Conservation (phyloP, 495 filamentous ascomycete species). For the Pyronema omphalodes region DNA sequence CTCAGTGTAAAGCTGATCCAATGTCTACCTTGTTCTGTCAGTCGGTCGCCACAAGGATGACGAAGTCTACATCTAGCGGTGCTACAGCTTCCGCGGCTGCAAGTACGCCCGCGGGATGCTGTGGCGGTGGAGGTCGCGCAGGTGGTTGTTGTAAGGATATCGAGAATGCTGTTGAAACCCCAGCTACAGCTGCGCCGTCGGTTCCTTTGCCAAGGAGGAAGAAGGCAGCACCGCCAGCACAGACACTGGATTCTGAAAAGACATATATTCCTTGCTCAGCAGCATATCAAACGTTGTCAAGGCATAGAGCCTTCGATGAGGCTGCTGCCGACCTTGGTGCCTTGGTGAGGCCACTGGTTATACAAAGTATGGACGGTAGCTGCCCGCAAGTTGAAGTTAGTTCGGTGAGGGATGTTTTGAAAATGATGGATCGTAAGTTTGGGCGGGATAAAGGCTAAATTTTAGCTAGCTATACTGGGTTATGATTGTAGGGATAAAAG, state of each 20-base stretch:
- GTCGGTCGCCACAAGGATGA: slow-evolving; percentile 42
- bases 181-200: slow-evolving; percentile 8
- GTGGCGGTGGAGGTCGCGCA: slow-evolving; percentile 35
- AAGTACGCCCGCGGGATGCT: slow-evolving; percentile 32
- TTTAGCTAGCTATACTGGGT: no score
- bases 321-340: slow-evolving; percentile 58
- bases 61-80: not conserved
- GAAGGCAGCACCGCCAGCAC: slow-evolving; percentile 5
- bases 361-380: slow-evolving; percentile 29
- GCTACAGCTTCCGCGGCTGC: not conserved
- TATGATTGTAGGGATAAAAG: no score
- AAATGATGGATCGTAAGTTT: slow-evolving; percentile 67
- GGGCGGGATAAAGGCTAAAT: slow-evolving; percentile 26
- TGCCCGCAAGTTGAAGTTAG: slow-evolving; percentile 63
- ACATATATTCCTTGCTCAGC: slow-evolving; percentile 52
- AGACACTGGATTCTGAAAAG: slow-evolving; percentile 1
- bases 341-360: slow-evolving; percentile 53
- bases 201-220: not conserved
- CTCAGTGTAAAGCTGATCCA: slow-evolving; percentile 59
- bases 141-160: slow-evolving; percentile 24
- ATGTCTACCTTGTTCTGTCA: slow-evolving; percentile 73
- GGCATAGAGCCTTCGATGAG: slow-evolving; percentile 59
- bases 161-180: slow-evolving; percentile 4
- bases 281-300: slow-evolving; percentile 62
- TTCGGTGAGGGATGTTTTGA: slow-evolving; percentile 70